Conservation (phyloP, 2,329 filamentous ascomycete species). For the Aureobasidium mangrovei region DNA sequence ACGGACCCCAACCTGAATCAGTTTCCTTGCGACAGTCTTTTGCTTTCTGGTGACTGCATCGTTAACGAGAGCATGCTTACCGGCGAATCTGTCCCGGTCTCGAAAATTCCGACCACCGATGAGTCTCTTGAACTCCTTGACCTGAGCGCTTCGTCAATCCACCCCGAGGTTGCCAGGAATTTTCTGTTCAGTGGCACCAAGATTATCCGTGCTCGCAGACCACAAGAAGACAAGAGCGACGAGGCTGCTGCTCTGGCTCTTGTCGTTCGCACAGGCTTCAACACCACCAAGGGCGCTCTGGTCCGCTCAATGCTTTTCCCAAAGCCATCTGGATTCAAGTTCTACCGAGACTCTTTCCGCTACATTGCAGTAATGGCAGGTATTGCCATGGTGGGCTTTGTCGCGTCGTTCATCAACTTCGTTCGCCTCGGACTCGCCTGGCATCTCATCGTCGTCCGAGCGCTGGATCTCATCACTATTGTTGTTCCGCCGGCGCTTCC, state of each 20-base stretch:
- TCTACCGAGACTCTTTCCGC: constrained; percentile 93
- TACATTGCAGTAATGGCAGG: constrained; percentile 95
- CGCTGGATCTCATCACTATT: constrained; percentile 92
- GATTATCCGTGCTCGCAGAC: constrained; percentile 80
- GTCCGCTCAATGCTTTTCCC: constrained; percentile 98
- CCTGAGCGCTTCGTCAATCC: constrained; percentile 70
- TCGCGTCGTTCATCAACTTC: constrained; percentile 90
- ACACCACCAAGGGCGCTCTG: constrained; percentile 91
- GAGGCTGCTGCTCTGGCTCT: constrained; percentile 88
- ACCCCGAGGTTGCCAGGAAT: constrained; percentile 74
- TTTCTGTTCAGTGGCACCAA: constrained; percentile 94
- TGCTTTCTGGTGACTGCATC: constrained; percentile 91
- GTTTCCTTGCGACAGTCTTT: constrained; percentile 83
- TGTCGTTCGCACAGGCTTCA: constrained; percentile 90
- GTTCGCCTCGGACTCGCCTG: constrained; percentile 72
- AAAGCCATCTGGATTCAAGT: constrained; percentile 96
- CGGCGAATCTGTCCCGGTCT: constrained; percentile 91
- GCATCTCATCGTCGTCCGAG: constrained; percentile 85
- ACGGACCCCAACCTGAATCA: constrained; percentile 84
- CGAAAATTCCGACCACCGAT: constrained; percentile 76
- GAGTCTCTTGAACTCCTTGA: constrained; percentile 69
- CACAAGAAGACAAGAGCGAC: constrained; percentile 75
- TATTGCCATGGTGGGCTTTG: constrained; percentile 77
- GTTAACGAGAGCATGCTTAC: constrained; percentile 99
- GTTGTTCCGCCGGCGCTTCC: constrained; percentile 92